A percentile compares a stretch with the other conserved stretches of the same genome.
These are phyloP conservation scores for Deuterostichococcus epilithicus DNA, from an alignment of 139 green algal species.

Conservation along the genomic window DNA sequence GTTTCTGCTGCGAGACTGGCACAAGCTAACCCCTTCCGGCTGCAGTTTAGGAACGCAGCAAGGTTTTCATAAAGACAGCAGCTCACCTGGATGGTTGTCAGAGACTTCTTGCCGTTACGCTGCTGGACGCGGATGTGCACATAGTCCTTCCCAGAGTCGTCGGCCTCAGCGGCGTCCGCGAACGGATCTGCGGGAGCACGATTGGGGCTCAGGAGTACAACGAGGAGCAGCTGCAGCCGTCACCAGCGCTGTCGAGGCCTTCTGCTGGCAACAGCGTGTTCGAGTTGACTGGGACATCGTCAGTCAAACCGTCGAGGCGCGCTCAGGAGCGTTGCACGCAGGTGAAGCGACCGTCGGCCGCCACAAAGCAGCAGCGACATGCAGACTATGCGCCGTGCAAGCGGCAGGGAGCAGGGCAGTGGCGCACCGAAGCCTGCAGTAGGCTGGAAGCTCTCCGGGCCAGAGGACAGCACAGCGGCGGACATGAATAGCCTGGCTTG, in stretches of 20 bases:
- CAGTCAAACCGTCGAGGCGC: not conserved
- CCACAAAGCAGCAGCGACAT: too few species aligned
- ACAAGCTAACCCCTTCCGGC: too few species aligned
- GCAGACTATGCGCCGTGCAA: too few species aligned
- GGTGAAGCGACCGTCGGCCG: too few species aligned
- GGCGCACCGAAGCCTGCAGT: not conserved
- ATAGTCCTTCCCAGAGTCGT: conserved; percentile 42
- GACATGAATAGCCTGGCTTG: not conserved
- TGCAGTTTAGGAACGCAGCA: too few species aligned
- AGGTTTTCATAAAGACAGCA: too few species aligned
- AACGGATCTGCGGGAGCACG: conserved; percentile 40
- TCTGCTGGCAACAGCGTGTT: not conserved
- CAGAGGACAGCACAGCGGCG: not conserved
- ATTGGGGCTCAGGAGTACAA: not conserved
- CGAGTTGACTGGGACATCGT: not conserved
- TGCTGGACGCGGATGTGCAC: conserved; percentile 98
- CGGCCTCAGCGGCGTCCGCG: conserved; percentile 24
- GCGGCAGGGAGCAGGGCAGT: too few species aligned
- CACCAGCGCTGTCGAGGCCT: too few species aligned
- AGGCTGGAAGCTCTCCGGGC: not conserved
- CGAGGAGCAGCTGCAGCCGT: too few species aligned
- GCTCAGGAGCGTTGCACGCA: too few species aligned
- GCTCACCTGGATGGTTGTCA: conserved; percentile 91
- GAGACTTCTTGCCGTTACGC: conserved; percentile 94
- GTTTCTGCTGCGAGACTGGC: too few species aligned